Conservation (phyloP, 2,329 filamentous ascomycete species). For the Neophaeococcomyces aloes region DNA sequence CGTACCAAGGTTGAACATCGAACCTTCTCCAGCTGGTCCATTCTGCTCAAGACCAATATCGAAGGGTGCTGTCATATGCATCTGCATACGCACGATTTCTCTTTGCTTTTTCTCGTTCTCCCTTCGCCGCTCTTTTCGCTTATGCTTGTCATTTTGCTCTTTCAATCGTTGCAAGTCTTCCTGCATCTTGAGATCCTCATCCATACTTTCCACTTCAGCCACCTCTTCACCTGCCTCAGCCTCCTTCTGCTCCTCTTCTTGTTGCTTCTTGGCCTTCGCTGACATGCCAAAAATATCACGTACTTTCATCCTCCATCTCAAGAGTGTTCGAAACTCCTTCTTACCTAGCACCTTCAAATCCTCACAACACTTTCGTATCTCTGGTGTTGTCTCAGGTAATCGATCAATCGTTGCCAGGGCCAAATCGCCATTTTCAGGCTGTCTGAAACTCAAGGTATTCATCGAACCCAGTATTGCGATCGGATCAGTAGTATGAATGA, state of each 20-base stretch:
- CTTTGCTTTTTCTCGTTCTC: constrained; percentile 93
- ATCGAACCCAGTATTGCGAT: constrained; percentile 80
- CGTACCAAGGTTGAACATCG: constrained; percentile 76
- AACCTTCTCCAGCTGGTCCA: constrained; percentile 65
- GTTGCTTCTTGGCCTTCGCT: constrained; percentile 33
- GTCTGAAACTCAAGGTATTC: constrained; percentile 75
- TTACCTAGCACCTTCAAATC: constrained; percentile 85
- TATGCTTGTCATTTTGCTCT: constrained; percentile 64
- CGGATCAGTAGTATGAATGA: constrained; percentile 85
- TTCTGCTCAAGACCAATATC: constrained; percentile 88
- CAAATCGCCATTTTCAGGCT: constrained; percentile 70
- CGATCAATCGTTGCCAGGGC: constrained; percentile 77
- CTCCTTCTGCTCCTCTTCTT: constrained; percentile 27
- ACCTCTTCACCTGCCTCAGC: constrained; percentile 57
- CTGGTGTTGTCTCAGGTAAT: constrained; percentile 73
- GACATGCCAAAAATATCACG: constrained; percentile 78
- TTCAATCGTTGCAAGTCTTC: constrained; percentile 74
- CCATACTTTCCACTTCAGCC: constrained; percentile 77
- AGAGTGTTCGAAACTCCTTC: constrained; percentile 83
- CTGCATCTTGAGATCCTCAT: constrained; percentile 84
- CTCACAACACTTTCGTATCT: constrained; percentile 65
- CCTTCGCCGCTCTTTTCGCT: constrained; percentile 70
- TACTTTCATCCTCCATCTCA: constrained; percentile 82
- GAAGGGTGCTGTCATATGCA: constrained; percentile 92
- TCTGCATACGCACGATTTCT: constrained; percentile 90